A percentile compares a stretch with the other conserved stretches of the same genome.
Conservation (phyloP, 2,329 filamentous ascomycete genomes). For the Colletotrichum sp. region DNA sequence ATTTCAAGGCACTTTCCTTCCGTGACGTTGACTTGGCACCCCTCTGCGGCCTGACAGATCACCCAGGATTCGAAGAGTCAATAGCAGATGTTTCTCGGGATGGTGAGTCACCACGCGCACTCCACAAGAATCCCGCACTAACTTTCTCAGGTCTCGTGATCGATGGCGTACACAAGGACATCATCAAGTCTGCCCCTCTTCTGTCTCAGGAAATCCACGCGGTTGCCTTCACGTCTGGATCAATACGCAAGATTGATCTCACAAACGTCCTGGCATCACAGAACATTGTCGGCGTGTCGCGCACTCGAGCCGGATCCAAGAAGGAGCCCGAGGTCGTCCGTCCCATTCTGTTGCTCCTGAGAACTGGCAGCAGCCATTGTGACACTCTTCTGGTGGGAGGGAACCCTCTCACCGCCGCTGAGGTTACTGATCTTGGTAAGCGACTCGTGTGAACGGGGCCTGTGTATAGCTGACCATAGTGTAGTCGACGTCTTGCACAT, state of each 20-base stretch:
- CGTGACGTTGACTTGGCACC: conserved; percentile 53
- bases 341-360: conserved; percentile 55
- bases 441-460: neutral
- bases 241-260: conserved; percentile 59
- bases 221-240: conserved; percentile 59
- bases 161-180: conserved; percentile 21
- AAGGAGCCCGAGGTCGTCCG: conserved; percentile 45
- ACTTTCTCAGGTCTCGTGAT: conserved; percentile 14
- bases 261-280: conserved; percentile 41
- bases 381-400: conserved; percentile 57
- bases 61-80: conserved; percentile 46
- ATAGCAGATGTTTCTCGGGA: conserved; percentile 59
- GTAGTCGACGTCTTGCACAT: conserved; percentile 32
- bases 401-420: conserved; percentile 49
- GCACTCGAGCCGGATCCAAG: conserved; percentile 6
- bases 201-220: conserved; percentile 63
- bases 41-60: conserved; percentile 46
- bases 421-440: conserved; percentile 55
- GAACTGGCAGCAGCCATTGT: conserved; percentile 51
- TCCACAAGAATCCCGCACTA: neutral
- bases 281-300: conserved; percentile 8
- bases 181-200: conserved; percentile 46
- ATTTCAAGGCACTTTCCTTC: conserved; percentile 64
- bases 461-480: neutral
- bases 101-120: conserved; percentile 39